These are phyloP conservation scores for Volvox carteri DNA, from an alignment of 163 green algal species.

Conservation along the genomic window DNA sequence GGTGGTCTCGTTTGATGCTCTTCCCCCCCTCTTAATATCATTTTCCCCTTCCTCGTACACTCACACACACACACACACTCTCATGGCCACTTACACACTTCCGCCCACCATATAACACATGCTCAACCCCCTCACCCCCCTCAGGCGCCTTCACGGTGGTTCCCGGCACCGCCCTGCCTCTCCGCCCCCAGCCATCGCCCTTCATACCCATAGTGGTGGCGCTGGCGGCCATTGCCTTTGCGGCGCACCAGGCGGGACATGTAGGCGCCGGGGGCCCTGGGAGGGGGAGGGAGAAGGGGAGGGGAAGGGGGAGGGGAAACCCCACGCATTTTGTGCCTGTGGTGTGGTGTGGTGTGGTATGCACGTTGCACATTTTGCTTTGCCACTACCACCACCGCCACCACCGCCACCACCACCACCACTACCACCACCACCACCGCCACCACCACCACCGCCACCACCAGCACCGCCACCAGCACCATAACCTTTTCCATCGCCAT, in stretches of 20 bases:
- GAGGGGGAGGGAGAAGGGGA: background rate
- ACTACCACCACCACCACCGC: too few relatives aligned
- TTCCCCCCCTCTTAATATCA: too few relatives aligned
- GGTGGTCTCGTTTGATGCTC: too few relatives aligned
- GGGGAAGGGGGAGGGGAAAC: background rate
- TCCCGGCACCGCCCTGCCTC: constrained; percentile 41
- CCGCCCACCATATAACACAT: too few relatives aligned
- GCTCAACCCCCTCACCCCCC: background rate
- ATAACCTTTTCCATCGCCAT: too few relatives aligned
- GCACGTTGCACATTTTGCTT: too few relatives aligned
- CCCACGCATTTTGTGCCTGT: too few relatives aligned
- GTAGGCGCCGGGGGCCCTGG: constrained; percentile 19
- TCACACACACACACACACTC: background rate
- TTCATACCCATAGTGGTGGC: constrained; percentile 66
- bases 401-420: too few relatives aligned
- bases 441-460: background rate
- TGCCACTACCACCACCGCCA: too few relatives aligned
- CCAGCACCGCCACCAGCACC: background rate
- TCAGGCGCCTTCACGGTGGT: constrained; percentile 55
- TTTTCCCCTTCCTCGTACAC: background rate
- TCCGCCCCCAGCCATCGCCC: constrained; percentile 68
- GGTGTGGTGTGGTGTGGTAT: too few relatives aligned
- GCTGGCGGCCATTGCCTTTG: constrained; percentile 55
- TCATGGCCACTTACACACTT: too few relatives aligned
- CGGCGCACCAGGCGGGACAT: constrained; percentile 46